Conservation (phyloP, 257 asterid genomes). For the Solanum rostratum region DNA sequence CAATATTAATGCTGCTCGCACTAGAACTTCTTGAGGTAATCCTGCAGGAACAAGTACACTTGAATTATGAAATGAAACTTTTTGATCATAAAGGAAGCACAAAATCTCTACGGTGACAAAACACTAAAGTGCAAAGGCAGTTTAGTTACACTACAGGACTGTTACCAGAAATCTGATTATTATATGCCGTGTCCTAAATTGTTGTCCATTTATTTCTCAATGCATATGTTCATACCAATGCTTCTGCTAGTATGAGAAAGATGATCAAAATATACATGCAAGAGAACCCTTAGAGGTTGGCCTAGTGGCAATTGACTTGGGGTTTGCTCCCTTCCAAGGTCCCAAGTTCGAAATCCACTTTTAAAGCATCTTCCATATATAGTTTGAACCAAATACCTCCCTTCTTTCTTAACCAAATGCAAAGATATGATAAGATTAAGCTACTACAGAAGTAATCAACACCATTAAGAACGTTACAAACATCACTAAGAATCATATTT, state of each 20-base stretch:
- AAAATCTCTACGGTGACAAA: background rate
- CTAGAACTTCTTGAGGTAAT: slow-evolving; percentile 55
- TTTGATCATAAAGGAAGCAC: background rate
- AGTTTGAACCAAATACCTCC: background rate
- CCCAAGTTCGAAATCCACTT: too few relatives aligned
- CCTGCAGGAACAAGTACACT: slow-evolving; percentile 31
- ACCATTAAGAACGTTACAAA: background rate
- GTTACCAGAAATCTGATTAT: background rate
- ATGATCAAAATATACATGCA: background rate
- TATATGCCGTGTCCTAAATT: background rate
- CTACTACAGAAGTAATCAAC: background rate
- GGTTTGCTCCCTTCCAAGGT: too few relatives aligned
- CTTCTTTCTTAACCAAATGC: background rate
- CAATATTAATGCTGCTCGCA: slow-evolving; percentile 60
- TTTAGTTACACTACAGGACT: background rate
- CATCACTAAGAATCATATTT: background rate
- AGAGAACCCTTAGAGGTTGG: too few relatives aligned
- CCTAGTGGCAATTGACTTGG: too few relatives aligned
- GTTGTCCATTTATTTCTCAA: background rate
- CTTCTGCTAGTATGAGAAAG: background rate
- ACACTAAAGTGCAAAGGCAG: background rate
- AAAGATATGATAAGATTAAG: background rate
- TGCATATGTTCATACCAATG: background rate
- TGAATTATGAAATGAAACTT: background rate
- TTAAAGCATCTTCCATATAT: background rate